These are phyloP conservation scores for Dryas alaskensis DNA, from an alignment of 306 rosid species.

Conservation along the genomic window DNA sequence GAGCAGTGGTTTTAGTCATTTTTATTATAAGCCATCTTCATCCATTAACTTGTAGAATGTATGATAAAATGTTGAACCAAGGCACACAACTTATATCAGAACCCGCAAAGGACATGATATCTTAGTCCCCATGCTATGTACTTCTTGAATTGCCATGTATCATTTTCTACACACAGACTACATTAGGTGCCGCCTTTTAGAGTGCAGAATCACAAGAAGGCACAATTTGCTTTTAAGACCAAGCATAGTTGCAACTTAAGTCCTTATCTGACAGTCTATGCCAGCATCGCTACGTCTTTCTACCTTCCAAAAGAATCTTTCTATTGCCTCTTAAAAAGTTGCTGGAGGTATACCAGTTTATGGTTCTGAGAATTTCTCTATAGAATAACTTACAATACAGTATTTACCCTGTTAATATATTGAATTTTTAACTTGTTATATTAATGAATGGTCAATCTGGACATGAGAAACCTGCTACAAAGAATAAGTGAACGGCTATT, in stretches of 20 bases:
- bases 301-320: background rate
- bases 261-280: background rate
- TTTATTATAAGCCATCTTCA: background rate
- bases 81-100: background rate
- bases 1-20: background rate
- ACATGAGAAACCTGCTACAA: background rate
- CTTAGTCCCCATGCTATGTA: background rate
- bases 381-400: background rate
- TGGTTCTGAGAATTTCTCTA: background rate
- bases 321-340: background rate
- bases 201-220: constrained; percentile 1
- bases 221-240: background rate
- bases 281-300: background rate
- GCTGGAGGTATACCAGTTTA: background rate
- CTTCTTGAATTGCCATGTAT: background rate
- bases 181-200: background rate
- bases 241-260: background rate
- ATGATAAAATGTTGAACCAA: background rate
- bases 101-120: background rate
- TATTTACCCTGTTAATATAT: background rate
- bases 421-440: background rate
- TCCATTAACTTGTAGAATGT: background rate
- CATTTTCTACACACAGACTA: background rate
- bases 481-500: background rate
- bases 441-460: background rate